Base-by-base conservation (phyloP, 2,329 filamentous ascomycete species). In the Pyricularia pennisetigena region DNA sequence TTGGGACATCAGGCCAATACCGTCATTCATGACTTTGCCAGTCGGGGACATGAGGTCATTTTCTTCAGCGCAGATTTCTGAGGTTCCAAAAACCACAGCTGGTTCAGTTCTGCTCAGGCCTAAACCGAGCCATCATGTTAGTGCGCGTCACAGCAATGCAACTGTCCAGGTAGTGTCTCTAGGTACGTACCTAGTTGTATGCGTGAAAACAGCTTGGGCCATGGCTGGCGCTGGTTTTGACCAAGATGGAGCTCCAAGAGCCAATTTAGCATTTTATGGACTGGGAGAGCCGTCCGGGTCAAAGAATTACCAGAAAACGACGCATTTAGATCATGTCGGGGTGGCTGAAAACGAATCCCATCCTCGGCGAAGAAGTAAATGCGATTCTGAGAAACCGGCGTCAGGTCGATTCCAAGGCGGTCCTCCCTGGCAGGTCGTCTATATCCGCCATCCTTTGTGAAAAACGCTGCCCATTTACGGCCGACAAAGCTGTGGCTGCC, bases 1-100 rank as follows among this genome's bases (percentile, higher is more conserved):
- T 4, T 81, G 79, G 0, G 91, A 94, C 71, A 93, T 89, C 2
- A 78, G 78, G 0, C 82, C 86, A 63, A 91, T 89, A 0, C 91
- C 88, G 68, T 90, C 87, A 64, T 88, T 89, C 87, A 90, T 89
- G 0, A 85, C 81, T 8, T 81, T 77, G 0, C 73, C 71, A 1
- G 57, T 62, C 0, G 77, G 77, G 0, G 82, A 83, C 0, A 74
- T 61, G 2, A 85, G 71, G 70, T 85, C 81, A 0, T 71, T 4
- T 4, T 70, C 4, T 8, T 71, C 72, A 41, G 80, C 75, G 24
- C 71, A 72, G 54, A 89, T 85, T 68, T 88, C 82, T 0, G 76
- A 28, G 0, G 73, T 74, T 7, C 82, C 75, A 1, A 89, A 77
- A 0, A 81, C 73, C 0, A 85, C 69, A 0, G 83, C 81, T 1